Conservation (phyloP, 495 filamentous ascomycete genomes). For the Endocarpon pusillum region DNA sequence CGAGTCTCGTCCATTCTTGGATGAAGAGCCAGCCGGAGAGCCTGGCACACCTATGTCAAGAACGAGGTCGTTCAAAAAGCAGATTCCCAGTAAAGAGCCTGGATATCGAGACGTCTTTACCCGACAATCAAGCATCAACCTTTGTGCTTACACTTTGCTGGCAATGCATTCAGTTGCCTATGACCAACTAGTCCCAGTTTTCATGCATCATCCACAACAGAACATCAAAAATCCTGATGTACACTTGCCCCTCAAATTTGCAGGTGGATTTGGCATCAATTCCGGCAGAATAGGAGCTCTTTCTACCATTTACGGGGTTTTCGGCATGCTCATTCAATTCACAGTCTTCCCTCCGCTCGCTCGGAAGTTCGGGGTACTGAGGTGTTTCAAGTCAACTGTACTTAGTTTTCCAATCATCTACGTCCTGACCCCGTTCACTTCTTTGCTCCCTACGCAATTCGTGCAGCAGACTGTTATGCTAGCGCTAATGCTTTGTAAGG, state of each 20-base stretch:
- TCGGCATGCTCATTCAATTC: constrained; percentile 63
- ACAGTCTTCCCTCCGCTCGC: constrained; percentile 57
- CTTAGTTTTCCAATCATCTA: constrained; percentile 55
- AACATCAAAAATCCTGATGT: constrained; percentile 37
- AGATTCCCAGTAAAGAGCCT: constrained; percentile 17
- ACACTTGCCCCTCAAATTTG: constrained; percentile 59
- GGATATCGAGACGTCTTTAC: constrained; percentile 53
- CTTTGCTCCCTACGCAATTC: constrained; percentile 30
- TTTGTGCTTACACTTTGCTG: constrained; percentile 57
- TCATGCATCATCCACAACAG: constrained; percentile 55
- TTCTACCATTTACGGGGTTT: constrained; percentile 56
- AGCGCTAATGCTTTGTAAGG: constrained; percentile 47
- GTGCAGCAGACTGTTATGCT: constrained; percentile 26
- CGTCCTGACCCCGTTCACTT: constrained; percentile 55
- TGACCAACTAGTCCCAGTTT: constrained; percentile 68
- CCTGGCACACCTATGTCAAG: not conserved
- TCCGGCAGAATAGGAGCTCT: constrained; percentile 58
- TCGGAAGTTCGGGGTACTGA: constrained; percentile 49
- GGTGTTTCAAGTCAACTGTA: constrained; percentile 35
- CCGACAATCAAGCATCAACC: constrained; percentile 55
- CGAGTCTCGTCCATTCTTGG: constrained; percentile 24
- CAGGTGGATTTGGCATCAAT: constrained; percentile 56
- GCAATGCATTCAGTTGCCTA: constrained; percentile 62
- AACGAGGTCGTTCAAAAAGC: constrained; percentile 8
- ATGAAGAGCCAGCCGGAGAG: constrained; percentile 3